Evolutionary conservation across 768 basidiomycete genomes (phyloP), one percentile per base, ranked within the genome.

Genomic region (Roridomyces roridus): DNA sequence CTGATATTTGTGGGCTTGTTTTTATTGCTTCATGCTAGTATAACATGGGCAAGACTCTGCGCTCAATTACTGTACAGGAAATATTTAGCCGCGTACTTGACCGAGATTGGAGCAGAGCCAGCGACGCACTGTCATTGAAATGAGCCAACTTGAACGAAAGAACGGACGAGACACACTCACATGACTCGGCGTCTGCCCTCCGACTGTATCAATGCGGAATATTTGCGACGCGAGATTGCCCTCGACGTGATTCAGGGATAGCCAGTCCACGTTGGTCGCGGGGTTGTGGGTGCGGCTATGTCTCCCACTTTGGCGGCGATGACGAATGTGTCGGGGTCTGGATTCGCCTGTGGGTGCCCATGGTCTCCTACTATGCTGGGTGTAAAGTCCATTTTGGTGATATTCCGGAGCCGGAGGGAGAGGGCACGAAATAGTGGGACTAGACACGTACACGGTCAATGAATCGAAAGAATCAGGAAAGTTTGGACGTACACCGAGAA

Each of bases 341-440:
- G 39, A 37, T 5, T 31, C 26, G 1, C 26, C 26, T 10, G 66
- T 68, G 28, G 69, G 63, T 25, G 68, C n/a, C n/a, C n/a, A n/a
- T n/a, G n/a, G n/a, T n/a, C n/a, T n/a, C n/a, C n/a, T n/a, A n/a
- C n/a, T n/a, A n/a, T n/a, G n/a, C n/a, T n/a, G n/a, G n/a, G n/a
- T n/a, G n/a, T 68, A 62, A 76, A 74, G 62, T 78, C 64, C 74
- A 72, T 51, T 70, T 69, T 12, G 78, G 75, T 25, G 66, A 65
- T 34, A 72, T 51, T 20, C 68, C 69, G 1, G 59, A 51, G 17
- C 69, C 68, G 49, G 67, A 61, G 28, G 75, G 62, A 60, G 73
- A 72, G 2, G 66, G 67, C 40, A 77, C 70, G 61, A 79, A 81
- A 68, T 74, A 79, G 49, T 81, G 75, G 48, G 78, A 54, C 52